These are phyloP conservation scores for Aspergillus bombycis DNA, from an alignment of 2,329 filamentous ascomycete species.

Conservation along the genomic window DNA sequence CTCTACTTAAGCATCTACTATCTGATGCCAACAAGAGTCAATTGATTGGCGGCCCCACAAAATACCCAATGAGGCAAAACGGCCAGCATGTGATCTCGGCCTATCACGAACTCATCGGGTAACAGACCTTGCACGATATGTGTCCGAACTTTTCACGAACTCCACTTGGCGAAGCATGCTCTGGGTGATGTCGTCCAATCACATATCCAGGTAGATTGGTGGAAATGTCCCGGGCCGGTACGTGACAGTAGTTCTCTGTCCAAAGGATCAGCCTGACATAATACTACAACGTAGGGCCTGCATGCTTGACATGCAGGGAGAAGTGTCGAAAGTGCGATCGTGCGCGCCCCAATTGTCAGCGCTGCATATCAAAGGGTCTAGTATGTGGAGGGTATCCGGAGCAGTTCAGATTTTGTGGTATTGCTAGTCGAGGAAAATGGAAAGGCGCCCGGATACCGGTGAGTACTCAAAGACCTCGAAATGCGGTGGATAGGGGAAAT, in stretches of 20 bases:
- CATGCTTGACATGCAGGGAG: constrained; percentile 38
- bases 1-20: neutral
- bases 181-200: neutral
- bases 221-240: constrained; percentile 17
- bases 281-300: constrained; percentile 26
- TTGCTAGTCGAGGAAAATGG: constrained; percentile 36
- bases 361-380: constrained; percentile 35
- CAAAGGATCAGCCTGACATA: neutral
- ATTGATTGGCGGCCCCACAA: neutral
- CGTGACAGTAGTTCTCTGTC: neutral
- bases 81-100: constrained; percentile 2
- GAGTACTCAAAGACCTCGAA: neutral
- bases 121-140: neutral
- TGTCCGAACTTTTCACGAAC: neutral
- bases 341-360: constrained; percentile 31
- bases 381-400: constrained; percentile 36
- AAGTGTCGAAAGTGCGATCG: constrained; percentile 39
- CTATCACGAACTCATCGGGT: neutral
- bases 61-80: neutral
- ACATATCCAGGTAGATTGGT: neutral
- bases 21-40: neutral
- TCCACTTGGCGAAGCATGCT: neutral
- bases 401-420: constrained; percentile 35
- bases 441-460: constrained; percentile 28
- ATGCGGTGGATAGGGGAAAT: neutral